Evolutionary conservation across 495 filamentous ascomycete genomes (phyloP), one percentile per base, ranked within the genome.

Genomic region (Hypoxylon fuscum): DNA sequence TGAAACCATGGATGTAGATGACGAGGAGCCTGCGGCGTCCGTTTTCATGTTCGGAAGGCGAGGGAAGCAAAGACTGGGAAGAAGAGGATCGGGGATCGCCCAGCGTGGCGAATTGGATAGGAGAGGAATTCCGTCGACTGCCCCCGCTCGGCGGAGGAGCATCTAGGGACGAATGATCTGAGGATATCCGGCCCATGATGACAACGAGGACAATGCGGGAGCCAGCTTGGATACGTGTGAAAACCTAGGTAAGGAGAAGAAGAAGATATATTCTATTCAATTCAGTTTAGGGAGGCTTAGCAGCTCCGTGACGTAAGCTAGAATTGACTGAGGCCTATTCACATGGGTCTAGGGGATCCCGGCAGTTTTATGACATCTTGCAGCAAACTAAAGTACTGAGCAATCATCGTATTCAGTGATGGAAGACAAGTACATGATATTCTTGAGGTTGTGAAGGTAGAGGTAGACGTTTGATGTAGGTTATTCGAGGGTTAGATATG

Each of bases 1-100:
- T 91, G 77, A 97, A 97, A 38, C 94, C 94, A 76, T 96, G 93
- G 65, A 98, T 87, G 70, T 92, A 97, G 18, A 98, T 75, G 8
- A 97, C 64, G 1, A 98, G 79, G 10, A 98, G 78, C 23, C 76
- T 89, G 54, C 93, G 74, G n/a, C 81, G 74, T 8, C 66, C 68
- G 25, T 74, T 68, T 45, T 76, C 73, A 18, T 73, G 23, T 12
- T 71, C 72, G 10, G 74, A 72, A 5, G 76, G 67, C 12, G 80
- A 76, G 0, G 87, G 83, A 7, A 80, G 72, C 44, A 90, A 74
- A 5, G 87, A 90, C 55, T 89, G 85, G 2, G 79, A 80, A 10
- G 88, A 90, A 11, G 85, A 85, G 1, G 83, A 80, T 25, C 87
- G 82, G 7, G 85, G 85, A 62, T 89, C 88, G 15, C 34, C 20